A percentile compares a stretch with the other conserved stretches of the same genome.
These are phyloP conservation scores for Penicillium atrosanguineum DNA, from an alignment of 495 filamentous ascomycete genomes.

Conservation along the genomic window DNA sequence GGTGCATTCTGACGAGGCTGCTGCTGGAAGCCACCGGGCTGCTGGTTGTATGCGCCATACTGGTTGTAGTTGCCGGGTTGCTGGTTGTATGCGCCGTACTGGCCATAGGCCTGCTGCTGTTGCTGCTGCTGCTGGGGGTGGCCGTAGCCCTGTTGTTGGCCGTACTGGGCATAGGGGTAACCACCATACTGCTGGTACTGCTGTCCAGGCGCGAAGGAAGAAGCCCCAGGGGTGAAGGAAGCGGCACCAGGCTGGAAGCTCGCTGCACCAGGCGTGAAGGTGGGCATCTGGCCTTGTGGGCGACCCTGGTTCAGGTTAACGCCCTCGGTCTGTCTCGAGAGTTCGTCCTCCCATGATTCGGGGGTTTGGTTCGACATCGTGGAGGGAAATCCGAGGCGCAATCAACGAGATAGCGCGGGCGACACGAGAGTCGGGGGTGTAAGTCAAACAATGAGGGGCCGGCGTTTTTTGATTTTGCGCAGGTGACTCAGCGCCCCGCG, in stretches of 20 bases:
- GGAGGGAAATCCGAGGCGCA: conserved; percentile 22
- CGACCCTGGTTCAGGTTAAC: conserved; percentile 81
- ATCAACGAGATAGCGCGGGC: conserved; percentile 27
- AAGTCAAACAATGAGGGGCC: conserved; percentile 20
- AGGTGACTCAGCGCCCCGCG: conserved; percentile 42
- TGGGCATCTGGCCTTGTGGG: conserved; percentile 57
- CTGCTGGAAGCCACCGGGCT: conserved; percentile 49
- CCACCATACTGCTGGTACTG: conserved; percentile 50
- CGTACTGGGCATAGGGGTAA: conserved; percentile 36
- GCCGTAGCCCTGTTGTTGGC: conserved; percentile 37
- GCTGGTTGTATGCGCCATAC: conserved; percentile 49
- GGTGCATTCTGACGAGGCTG: conserved; percentile 40
- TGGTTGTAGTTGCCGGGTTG: conserved; percentile 58
- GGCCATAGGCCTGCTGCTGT: conserved; percentile 33
- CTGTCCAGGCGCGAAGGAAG: conserved; percentile 76
- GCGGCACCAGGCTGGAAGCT: conserved; percentile 73
- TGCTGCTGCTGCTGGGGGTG: conserved; percentile 56
- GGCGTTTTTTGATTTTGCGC: conserved; percentile 26
- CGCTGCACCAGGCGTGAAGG: conserved; percentile 31
- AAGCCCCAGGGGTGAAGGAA: conserved; percentile 76
- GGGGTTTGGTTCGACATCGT: conserved; percentile 76
- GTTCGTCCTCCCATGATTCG: conserved; percentile 95
- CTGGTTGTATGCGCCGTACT: conserved; percentile 47
- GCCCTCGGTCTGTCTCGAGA: conserved; percentile 80
- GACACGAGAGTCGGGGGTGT: conserved; percentile 17